These are phyloP conservation scores for Fusarium setosum DNA, from an alignment of 2,329 filamentous ascomycete species.

Conservation along the genomic window DNA sequence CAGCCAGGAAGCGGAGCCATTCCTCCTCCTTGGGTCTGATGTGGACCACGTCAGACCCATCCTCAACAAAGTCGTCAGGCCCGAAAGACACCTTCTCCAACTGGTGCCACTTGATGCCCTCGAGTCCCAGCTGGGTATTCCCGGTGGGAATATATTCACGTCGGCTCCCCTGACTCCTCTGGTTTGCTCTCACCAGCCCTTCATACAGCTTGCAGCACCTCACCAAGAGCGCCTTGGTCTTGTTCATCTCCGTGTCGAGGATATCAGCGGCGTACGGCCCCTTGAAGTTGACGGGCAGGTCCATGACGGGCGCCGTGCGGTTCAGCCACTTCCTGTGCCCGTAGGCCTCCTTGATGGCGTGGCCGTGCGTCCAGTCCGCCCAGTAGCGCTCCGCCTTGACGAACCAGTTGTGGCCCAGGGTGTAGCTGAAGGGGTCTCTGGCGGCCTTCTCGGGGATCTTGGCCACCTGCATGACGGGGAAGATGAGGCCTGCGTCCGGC, in stretches of 20 bases:
- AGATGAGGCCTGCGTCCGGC: slow-evolving; percentile 37
- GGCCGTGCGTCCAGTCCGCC: slow-evolving; percentile 27
- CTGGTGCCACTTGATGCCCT: neutral
- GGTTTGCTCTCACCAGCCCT: slow-evolving; percentile 14
- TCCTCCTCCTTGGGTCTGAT: slow-evolving; percentile 39
- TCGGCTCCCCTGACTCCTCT: neutral
- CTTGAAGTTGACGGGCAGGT: slow-evolving; percentile 39
- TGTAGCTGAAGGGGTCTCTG: slow-evolving; percentile 44
- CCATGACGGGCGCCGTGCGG: slow-evolving; percentile 33
- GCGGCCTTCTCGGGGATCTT: slow-evolving; percentile 38
- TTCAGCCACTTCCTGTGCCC: slow-evolving; percentile 1
- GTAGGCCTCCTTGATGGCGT: slow-evolving; percentile 32
- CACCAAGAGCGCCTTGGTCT: slow-evolving; percentile 20
- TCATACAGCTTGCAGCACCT: slow-evolving; percentile 21
- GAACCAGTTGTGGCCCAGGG: slow-evolving; percentile 39
- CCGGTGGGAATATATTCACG: too few species aligned
- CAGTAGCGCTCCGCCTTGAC: slow-evolving; percentile 29
- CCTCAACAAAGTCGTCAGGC: slow-evolving; percentile 8
- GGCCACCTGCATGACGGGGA: slow-evolving; percentile 30
- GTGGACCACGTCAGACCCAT: neutral
- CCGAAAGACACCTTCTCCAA: slow-evolving; percentile 17
- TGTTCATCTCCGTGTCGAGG: slow-evolving; percentile 41
- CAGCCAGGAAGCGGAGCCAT: slow-evolving; percentile 38
- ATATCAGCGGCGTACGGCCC: slow-evolving; percentile 34
- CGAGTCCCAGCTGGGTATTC: slow-evolving; percentile 10